Conservation (phyloP, 2,329 filamentous ascomycete species). For the Neonectria magnoliae region DNA sequence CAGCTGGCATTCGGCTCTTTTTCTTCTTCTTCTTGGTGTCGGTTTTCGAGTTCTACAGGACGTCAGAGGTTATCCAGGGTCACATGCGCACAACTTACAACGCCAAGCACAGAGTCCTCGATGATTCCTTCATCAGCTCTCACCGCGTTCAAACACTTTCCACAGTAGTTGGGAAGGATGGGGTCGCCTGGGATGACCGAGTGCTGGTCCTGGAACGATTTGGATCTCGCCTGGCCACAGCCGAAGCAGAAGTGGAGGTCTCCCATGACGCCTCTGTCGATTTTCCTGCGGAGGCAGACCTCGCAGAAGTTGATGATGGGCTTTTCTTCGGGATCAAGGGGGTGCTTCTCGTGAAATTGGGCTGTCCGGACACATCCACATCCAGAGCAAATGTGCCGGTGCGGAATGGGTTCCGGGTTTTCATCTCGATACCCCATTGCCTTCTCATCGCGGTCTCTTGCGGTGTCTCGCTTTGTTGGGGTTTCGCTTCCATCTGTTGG, state of each 20-base stretch:
- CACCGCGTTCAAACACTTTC: slow-evolving; percentile 40
- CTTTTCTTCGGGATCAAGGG: slow-evolving; percentile 36
- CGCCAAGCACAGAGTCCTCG: slow-evolving; percentile 41
- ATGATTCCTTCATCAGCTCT: slow-evolving; percentile 35
- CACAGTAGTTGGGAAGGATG: slow-evolving; percentile 48
- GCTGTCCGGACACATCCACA: slow-evolving; percentile 50
- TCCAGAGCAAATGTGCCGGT: slow-evolving; percentile 49
- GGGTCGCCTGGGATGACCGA: slow-evolving; percentile 37
- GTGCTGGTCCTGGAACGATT: slow-evolving; percentile 48
- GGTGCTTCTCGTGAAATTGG: slow-evolving; percentile 49
- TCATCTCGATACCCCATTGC: slow-evolving; percentile 21
- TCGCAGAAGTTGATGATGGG: slow-evolving; percentile 49
- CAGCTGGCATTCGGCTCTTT: not conserved
- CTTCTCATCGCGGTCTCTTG: not conserved
- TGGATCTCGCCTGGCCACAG: slow-evolving; percentile 54
- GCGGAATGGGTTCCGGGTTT: slow-evolving; percentile 33
- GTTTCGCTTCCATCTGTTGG: not conserved
- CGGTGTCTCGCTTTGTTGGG: not conserved
- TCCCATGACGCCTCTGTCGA: slow-evolving; percentile 36
- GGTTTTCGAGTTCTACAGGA: not conserved
- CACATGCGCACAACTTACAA: slow-evolving; percentile 34
- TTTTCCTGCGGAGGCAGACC: slow-evolving; percentile 44
- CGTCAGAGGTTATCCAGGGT: not conserved
- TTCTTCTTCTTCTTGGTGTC: not conserved
- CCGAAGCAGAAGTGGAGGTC: slow-evolving; percentile 54